Base-by-base conservation (phyloP, 768 basidiomycete species). In the Leccinum olivaceopallidum region DNA sequence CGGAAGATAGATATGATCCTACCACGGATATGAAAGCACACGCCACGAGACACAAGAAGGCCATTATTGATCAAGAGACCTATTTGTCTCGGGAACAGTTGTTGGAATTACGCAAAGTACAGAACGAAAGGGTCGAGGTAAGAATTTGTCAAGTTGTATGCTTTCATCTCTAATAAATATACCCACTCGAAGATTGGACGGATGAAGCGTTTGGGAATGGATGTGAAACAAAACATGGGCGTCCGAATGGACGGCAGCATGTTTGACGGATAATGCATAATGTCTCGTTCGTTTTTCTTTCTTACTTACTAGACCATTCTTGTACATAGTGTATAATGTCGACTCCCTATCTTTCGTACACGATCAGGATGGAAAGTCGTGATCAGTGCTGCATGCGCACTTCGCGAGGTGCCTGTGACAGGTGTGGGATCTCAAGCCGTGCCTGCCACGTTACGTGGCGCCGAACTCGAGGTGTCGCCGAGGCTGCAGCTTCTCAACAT, bases 131-230 rank as follows among this genome's bases (percentile, higher is more conserved):
- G 52, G 78, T 85, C 22, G 89, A 95, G 81, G 89, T 93, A 64
- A 32, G 80, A 5, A 47, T 47, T 47, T 47, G 12, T 20, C 44
- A 47, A 47, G 12, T 20, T 47, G 12, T 22, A 3, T 1, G 20
- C 44, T 13, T 22, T 47, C 12, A 22, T 52, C 50, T 30, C n/a
- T 5, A 20, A 7, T 47, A 12, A 36, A 9, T 18, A 26, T 60
- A 48, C 26, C 32, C 14, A 53, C 12, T 22, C 56, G 5, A 60
- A 92, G 88, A 87, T 85, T 51, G 86, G 88, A 18, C 90, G 89
- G 72, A 91, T 92, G 89, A 92, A 92, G 70, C 77, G 86, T 32
- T 73, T 94, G n/a, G 92, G 92, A 2, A 90, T 94, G 89, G 91
- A 94, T 18, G 80, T 94, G 57, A 91, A 89, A 67, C 84, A 88